Evolutionary conservation across 371 early-diverging fungal genomes (phyloP).

Genomic region (Zopfochytrium polystomum): DNA sequence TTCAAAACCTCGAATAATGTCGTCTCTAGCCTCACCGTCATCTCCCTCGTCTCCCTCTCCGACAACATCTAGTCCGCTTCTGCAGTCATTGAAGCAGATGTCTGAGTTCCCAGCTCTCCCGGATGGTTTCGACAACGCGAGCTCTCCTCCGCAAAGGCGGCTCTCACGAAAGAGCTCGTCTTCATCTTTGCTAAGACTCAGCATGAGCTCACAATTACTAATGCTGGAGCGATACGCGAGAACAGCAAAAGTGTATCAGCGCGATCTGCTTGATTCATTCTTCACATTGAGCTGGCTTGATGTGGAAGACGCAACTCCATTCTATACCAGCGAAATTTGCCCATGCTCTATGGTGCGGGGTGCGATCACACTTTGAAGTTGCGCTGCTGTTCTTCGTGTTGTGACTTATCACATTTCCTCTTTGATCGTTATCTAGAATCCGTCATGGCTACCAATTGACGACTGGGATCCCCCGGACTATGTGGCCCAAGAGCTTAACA

Average conservation of each 20-base stretch:
- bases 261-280: slow-evolving; percentile 13
- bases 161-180: neutral
- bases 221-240: slow-evolving; percentile 3
- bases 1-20: too few relatives aligned
- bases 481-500: neutral
- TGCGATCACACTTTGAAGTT: too few relatives aligned
- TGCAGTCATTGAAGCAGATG: too few relatives aligned
- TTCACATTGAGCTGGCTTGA: slow-evolving; percentile 1
- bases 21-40: too few relatives aligned
- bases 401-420: neutral
- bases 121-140: too few relatives aligned
- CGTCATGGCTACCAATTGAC: slow-evolving; percentile 13
- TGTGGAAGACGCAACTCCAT: neutral
- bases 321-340: slow-evolving; percentile 12
- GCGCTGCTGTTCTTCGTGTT: neutral
- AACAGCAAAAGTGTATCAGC: neutral
- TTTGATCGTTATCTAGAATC: slow-evolving; percentile 6
- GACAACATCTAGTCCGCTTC: too few relatives aligned
- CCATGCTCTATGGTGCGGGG: slow-evolving; percentile 8
- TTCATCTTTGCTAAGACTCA: neutral
- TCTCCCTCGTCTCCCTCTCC: too few relatives aligned
- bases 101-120: too few relatives aligned
- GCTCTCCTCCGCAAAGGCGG: too few relatives aligned
- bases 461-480: too few relatives aligned
- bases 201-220: slow-evolving; percentile 3